Base-by-base conservation (phyloP, 306 rosid genomes). In the Vigna mungo region DNA sequence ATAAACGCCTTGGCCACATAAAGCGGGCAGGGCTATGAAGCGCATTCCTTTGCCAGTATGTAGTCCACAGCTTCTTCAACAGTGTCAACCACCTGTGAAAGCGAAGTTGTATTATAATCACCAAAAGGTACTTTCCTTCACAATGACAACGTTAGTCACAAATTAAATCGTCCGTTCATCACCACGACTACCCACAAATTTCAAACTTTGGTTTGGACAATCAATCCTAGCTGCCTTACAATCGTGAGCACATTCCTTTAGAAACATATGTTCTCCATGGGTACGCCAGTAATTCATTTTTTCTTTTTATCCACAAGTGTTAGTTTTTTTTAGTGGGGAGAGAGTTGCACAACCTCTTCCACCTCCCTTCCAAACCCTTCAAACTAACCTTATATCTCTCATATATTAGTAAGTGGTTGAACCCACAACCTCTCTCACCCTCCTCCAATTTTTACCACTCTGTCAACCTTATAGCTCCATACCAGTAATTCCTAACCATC, bases 41-140 rank as follows among this genome's bases (percentile, higher is more conserved):
- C 62, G 43, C 79, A 37, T 70, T 92, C 93, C 84, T 75, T 89
- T 44, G 70, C 78, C 82, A 88, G 78, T 70, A 88, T 81, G 68
- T 59, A 87, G 80, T 88, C 88, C 79, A 88, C 91, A 18, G 96
- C 93, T 71, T 90, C 93, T 61, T 88, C 91, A 12, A 88, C 93
- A 2, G 86, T 84, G 80, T 92, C 88, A 74, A 89, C 95, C 82
- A 89, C 93, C 95, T 92, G 87, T 86, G 82, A 53, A 80, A 78
- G 66, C 25, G 52, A 74, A 49, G 17, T 79, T 77, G 44, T 30
- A 60, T 69, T 53, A 27, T 53, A 61, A 73, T 68, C 53, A 58
- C 34, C 56, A 11, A 63, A 6, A 44, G 18, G 23, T 58, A 78
- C 34, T 56, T 34, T 17, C 68, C 70, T 70, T 76, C 1, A 53